Base-by-base conservation (phyloP, 148 eudicot species). In the Vaccinium myrtillus region DNA sequence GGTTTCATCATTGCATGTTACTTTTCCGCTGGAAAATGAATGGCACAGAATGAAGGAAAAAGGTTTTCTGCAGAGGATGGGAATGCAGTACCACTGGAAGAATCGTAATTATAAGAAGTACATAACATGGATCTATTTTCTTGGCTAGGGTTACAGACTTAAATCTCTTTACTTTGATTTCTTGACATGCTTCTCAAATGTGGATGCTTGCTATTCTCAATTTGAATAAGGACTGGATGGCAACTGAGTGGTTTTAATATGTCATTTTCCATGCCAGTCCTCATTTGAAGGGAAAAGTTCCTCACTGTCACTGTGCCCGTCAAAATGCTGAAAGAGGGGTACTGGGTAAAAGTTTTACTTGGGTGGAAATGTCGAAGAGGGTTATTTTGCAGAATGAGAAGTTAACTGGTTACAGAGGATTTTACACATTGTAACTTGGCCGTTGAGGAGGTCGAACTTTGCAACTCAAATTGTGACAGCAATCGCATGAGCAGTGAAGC, bases 81-180 rank as follows among this genome's bases (percentile, higher is more conserved):
- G 99, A 83, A 95, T 97, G 98, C 99, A 97, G 87, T 97, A 97
- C 85, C 99, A 97, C 90, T 97, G 99, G 99, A 91, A 87, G 85
- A 97, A 97, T 82, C 94, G 89, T 78, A 97, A 94, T 87, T 97
- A 97, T 86, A 92, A 86, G 86, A 92, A 90, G 99, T 93, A 87
- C 77, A 89, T 87, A 3, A 36, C 59, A 49, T 25, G 49, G 46
- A 55, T 39, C 65, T 10, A 9, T 54, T 18, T 32, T 53, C 39
- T 83, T 69, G 51, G 23, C 46, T 53, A 75, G 61, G 30, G 7
- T 54, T 75, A 25, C 74, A 46, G 32, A 19, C 74, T 76, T 61
- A 32, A 36, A 19, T 36, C 50, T 21, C n/a, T 12, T 49, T 9
- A 55, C 63, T 69, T 63, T 18, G 49, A 75, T 76, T 75, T 27